phyloP scores from a whole-genome alignment of 495 filamentous ascomycete genomes.

The Podospora comata region DNA sequence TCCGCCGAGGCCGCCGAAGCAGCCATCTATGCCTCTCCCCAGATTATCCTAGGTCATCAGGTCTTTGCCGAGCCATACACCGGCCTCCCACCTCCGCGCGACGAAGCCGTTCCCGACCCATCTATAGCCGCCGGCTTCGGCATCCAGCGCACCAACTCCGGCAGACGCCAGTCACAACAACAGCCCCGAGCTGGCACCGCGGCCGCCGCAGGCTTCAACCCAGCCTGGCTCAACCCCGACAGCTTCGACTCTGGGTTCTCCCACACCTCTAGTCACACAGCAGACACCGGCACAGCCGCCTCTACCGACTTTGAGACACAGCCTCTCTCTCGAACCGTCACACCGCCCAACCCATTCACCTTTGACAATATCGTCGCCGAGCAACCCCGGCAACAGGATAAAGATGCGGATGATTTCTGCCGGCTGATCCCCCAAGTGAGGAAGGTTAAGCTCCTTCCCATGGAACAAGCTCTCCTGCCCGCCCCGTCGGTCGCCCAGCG shows the following conservation, averaged over 20 bases:
- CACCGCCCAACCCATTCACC: background rate
- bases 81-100: conserved; percentile 63
- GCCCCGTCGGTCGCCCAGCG: conserved; percentile 58
- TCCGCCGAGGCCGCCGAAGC: conserved; percentile 72
- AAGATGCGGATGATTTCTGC: conserved; percentile 32
- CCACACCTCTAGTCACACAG: conserved; percentile 45
- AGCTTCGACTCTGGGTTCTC: conserved; percentile 35
- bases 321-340: conserved; percentile 62
- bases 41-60: conserved; percentile 69
- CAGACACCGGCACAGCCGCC: conserved; percentile 47
- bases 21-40: conserved; percentile 71
- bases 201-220: conserved; percentile 12
- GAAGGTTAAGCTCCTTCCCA: conserved; percentile 49
- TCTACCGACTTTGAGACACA: conserved; percentile 38
- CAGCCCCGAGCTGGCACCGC: conserved; percentile 3
- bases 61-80: conserved; percentile 76
- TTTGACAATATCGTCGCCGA: background rate
- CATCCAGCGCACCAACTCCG: background rate
- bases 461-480: conserved; percentile 64
- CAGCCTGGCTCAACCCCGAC: conserved; percentile 21
- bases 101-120: conserved; percentile 41
- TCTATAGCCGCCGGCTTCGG: background rate
- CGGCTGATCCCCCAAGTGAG: conserved; percentile 46
- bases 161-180: conserved; percentile 1
- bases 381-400: background rate